Base-by-base conservation (phyloP, 176 grass and related monocot species). In the Chloris gayana region DNA sequence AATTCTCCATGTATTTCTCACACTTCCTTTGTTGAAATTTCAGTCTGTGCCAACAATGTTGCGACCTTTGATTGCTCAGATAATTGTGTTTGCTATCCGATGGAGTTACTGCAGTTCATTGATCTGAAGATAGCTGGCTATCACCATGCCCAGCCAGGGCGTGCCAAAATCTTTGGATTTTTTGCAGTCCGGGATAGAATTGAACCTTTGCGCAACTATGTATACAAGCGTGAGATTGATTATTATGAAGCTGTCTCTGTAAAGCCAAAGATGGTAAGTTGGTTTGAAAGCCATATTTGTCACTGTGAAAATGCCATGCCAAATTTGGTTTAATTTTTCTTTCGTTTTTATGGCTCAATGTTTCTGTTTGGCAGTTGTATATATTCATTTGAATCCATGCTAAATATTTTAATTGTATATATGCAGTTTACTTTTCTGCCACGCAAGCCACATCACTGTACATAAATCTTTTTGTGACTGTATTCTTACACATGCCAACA, bases 201-300 rank as follows among this genome's bases (percentile, higher is more conserved):
- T 2, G 67, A 85, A 72, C 75, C 83, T 31, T 39, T 85, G 44
- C 67, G 32, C 66, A 85, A 78, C 32, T 79, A 85, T 85, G 83
- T 85, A 6, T 85, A 72, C 67, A 72, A 24, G 21, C 67, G 29
- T n/a, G 67, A 29, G 7, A n/a, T 79, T 85, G 83, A 54, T 13
- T 41, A 65, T 85, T 85, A 54, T 51, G 67, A 85, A 85, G 67
- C 44, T 11, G 38, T 49, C 1, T 33, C 27, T 19, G 73, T 75
- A 34, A 60, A 60, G 1, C 34, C 54, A 58, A 58, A 58, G 56
- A 58, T n/a, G 56, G 56, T 58, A 58, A 58, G 24, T 25, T 58
- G 56, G 1, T 58, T 58, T 58, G 8, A 24, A 25, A 25, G 22
- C 9, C 56, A 58, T 25, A 58, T 58, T 58, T 58, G 9, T 58